Evolutionary conservation across 148 eudicot species (phyloP).

Genomic region (Silene latifolia): DNA sequence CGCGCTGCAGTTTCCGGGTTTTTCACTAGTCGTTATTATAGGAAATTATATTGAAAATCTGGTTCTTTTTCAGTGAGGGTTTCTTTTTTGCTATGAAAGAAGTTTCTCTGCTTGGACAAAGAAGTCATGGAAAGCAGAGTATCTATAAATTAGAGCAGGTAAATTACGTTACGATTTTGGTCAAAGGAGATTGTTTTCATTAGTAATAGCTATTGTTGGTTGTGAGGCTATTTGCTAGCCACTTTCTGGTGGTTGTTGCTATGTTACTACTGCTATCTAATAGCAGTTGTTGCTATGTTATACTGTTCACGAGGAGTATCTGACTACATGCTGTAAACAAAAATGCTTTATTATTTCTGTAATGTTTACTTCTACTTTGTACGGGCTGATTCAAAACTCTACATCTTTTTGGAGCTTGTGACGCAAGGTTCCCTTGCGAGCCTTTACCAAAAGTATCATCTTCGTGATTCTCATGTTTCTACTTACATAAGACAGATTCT

Average conservation of each 20-base stretch:
- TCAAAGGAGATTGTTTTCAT: neutral
- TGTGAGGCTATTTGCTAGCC: neutral
- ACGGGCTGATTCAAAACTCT: no score
- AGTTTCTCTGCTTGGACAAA: constrained; percentile 78
- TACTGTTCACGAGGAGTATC: no score
- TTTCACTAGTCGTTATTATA: neutral
- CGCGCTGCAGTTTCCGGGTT: neutral
- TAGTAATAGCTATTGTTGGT: neutral
- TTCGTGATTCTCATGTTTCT: no score
- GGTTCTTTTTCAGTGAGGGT: constrained; percentile 57
- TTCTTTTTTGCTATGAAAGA: constrained; percentile 74
- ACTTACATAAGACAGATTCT: constrained; percentile 92
- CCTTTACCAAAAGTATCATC: no score
- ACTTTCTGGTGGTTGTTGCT: neutral
- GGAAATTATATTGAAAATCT: constrained; percentile 3
- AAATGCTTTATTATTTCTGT: neutral
- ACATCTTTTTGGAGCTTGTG: no score
- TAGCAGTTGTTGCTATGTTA: no score
- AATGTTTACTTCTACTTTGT: constrained; percentile 13
- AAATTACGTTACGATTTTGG: no score
- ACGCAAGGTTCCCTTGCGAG: no score
- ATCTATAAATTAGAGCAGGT: constrained; percentile 73
- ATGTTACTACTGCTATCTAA: no score
- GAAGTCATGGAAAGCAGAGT: constrained; percentile 58
- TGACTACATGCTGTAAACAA: no score